A percentile compares a stretch with the other conserved stretches of the same genome.
These are phyloP conservation scores for Diaporthe ampelina DNA, from an alignment of 2,329 filamentous ascomycete species.

Conservation along the genomic window DNA sequence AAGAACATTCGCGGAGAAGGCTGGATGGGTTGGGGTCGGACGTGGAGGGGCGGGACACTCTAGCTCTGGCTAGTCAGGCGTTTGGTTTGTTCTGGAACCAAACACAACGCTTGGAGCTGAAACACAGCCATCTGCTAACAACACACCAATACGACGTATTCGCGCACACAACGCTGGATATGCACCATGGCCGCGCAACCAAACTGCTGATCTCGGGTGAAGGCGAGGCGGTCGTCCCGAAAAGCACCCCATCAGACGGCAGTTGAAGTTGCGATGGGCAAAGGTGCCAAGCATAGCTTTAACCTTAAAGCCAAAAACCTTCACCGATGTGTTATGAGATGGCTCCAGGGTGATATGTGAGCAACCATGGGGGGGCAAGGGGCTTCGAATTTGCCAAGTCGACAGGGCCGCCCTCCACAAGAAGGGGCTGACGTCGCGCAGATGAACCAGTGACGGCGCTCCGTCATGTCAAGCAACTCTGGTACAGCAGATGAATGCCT, in stretches of 20 bases:
- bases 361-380: background rate
- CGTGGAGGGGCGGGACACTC: background rate
- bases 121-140: conserved; percentile 18
- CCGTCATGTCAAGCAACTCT: background rate
- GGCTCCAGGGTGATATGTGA: background rate
- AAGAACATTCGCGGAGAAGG: background rate
- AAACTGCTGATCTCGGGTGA: background rate
- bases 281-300: conserved; percentile 17
- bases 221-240: conserved; percentile 10
- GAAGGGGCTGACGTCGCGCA: conserved; percentile 21
- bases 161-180: background rate
- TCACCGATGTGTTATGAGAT: conserved; percentile 3
- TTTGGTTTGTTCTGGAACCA: conserved; percentile 21
- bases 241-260: conserved; percentile 14
- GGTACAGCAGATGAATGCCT: background rate
- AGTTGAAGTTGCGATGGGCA: conserved; percentile 11
- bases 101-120: background rate
- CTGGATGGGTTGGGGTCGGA: background rate
- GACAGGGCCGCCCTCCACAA: background rate
- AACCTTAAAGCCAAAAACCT: conserved; percentile 26
- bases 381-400: conserved; percentile 9
- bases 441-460: background rate
- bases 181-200: conserved; percentile 29
- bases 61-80: conserved; percentile 4
- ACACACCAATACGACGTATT: conserved; percentile 25